Conservation (phyloP, 257 asterid genomes). For the Petrea volubilis region DNA sequence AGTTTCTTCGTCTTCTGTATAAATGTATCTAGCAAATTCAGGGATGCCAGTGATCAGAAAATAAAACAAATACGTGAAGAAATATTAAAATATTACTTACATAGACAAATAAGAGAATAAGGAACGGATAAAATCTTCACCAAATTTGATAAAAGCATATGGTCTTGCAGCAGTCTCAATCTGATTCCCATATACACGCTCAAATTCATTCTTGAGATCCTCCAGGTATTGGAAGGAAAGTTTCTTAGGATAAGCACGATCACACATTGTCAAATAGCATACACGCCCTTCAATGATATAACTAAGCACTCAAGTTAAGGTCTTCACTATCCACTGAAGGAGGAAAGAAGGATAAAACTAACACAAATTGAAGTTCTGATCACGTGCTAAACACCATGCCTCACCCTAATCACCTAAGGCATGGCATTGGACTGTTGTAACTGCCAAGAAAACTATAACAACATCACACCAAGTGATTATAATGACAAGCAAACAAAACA, state of each 20-base stretch:
- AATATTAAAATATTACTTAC: not conserved
- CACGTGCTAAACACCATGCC: conserved; percentile 13
- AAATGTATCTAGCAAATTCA: conserved; percentile 66
- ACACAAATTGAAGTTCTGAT: not conserved
- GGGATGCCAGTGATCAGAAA: conserved; percentile 7
- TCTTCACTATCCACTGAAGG: conserved; percentile 14
- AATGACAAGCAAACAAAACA: not conserved
- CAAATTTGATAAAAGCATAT: conserved; percentile 93
- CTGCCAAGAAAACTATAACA: not conserved
- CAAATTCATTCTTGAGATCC: conserved; percentile 94
- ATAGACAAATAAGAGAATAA: conserved; percentile 5
- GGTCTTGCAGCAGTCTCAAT: conserved; percentile 99
- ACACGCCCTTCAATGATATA: conserved; percentile 87
- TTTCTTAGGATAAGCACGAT: conserved; percentile 93
- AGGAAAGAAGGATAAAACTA: not conserved
- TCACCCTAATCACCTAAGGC: not conserved
- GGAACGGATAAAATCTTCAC: conserved; percentile 39
- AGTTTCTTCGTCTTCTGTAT: conserved; percentile 87
- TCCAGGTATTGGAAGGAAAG: conserved; percentile 92
- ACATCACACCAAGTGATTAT: not conserved
- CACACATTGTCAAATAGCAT: conserved; percentile 95
- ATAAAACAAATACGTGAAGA: not conserved
- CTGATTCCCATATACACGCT: conserved; percentile 78
- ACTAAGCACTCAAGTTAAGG: conserved; percentile 65
- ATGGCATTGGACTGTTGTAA: not conserved